A percentile compares a stretch with the other conserved stretches of the same genome.
phyloP scores from a whole-genome alignment of 768 basidiomycete species.

The Amanita inopinata region DNA sequence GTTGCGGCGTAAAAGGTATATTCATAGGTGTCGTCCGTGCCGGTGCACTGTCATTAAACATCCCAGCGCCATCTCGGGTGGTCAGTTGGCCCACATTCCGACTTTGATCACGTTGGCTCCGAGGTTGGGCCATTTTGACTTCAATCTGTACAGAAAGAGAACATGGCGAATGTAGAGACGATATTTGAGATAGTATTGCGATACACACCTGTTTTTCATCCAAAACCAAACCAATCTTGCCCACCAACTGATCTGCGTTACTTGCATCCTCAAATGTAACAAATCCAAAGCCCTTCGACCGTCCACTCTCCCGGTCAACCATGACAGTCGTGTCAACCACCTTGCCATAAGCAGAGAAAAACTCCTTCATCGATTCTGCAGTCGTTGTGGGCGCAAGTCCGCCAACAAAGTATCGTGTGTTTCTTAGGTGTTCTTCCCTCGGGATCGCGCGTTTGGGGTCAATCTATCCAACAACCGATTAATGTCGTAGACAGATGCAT shows the following conservation, averaged over 20 bases:
- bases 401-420: slow-evolving; percentile 77
- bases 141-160: slow-evolving; percentile 47
- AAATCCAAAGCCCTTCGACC: slow-evolving; percentile 80
- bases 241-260: slow-evolving; percentile 57
- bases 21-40: slow-evolving; percentile 7
- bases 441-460: slow-evolving; percentile 86
- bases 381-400: slow-evolving; percentile 61
- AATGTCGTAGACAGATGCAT: background rate
- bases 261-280: slow-evolving; percentile 68
- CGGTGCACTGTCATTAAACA: slow-evolving; percentile 2
- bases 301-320: slow-evolving; percentile 67
- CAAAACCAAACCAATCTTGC: slow-evolving; percentile 53
- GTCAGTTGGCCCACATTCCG: slow-evolving; percentile 19
- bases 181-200: background rate
- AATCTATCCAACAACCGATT: slow-evolving; percentile 37
- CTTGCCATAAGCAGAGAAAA: slow-evolving; percentile 65
- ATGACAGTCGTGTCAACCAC: slow-evolving; percentile 82
- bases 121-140: slow-evolving; percentile 73
- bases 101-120: slow-evolving; percentile 51
- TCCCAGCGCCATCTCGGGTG: slow-evolving; percentile 13
- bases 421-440: slow-evolving; percentile 65
- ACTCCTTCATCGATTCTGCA: slow-evolving; percentile 59
- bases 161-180: background rate
- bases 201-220: slow-evolving; percentile 66
- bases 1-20: slow-evolving; percentile 24